Percentiles rank a stretch among this genome's conserved stretches.
phyloP scores from a whole-genome alignment of 2,329 filamentous ascomycete genomes.

The Boeremia lycopersici region DNA sequence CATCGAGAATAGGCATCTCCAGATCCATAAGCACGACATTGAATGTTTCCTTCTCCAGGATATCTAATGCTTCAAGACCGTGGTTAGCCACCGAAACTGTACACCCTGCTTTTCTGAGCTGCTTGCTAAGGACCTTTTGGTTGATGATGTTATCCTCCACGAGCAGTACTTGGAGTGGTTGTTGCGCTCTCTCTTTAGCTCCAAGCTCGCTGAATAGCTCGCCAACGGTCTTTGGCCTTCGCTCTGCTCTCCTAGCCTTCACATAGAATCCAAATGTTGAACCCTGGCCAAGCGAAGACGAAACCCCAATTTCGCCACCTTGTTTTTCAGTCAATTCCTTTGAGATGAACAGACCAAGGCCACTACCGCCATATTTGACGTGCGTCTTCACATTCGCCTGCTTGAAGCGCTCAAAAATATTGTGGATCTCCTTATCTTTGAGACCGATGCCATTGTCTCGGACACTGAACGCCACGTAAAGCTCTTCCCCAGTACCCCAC shows the following conservation, averaged over 20 bases:
- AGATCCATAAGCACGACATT: constrained; percentile 56
- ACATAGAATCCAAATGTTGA: constrained; percentile 56
- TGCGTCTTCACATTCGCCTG: constrained; percentile 47
- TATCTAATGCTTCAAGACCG: constrained; percentile 45
- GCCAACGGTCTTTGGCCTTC: constrained; percentile 9
- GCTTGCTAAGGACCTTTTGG: constrained; percentile 45
- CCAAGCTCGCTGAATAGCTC: constrained; percentile 14
- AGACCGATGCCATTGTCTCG: constrained; percentile 52
- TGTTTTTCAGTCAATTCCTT: constrained; percentile 53
- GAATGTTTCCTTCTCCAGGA: constrained; percentile 36
- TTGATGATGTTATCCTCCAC: constrained; percentile 51
- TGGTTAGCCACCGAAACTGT: constrained; percentile 42
- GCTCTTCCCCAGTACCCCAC: constrained; percentile 47
- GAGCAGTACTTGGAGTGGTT: constrained; percentile 36
- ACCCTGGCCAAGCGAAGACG: constrained; percentile 43
- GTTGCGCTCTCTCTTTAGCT: neutral
- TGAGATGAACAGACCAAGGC: constrained; percentile 54
- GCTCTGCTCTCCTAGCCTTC: constrained; percentile 38
- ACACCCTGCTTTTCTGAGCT: constrained; percentile 44
- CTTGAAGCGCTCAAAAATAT: constrained; percentile 45
- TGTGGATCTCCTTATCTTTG: constrained; percentile 46
- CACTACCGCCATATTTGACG: constrained; percentile 53
- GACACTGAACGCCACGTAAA: constrained; percentile 49
- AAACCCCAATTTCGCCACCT: constrained; percentile 55
- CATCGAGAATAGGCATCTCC: constrained; percentile 62